Percentiles rank a stretch among this genome's conserved stretches.
phyloP scores from a whole-genome alignment of 2,329 filamentous ascomycete genomes.

The Fusarium sp. region DNA sequence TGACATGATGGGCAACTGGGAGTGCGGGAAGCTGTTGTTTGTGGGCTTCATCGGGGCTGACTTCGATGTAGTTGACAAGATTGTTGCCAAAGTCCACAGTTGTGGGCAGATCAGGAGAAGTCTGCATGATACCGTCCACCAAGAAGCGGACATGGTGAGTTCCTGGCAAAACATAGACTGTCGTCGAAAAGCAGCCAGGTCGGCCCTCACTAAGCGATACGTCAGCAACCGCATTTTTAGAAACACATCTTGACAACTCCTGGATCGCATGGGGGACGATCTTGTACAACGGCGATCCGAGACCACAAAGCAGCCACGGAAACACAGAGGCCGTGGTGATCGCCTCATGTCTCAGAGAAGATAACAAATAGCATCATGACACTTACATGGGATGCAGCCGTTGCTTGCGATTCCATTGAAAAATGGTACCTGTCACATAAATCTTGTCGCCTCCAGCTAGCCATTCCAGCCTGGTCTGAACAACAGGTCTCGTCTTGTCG shows the following conservation, averaged over 20 bases:
- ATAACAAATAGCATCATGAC: slow-evolving; percentile 2
- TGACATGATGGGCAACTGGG: slow-evolving; percentile 49
- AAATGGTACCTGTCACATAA: slow-evolving; percentile 97
- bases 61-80: slow-evolving; percentile 97
- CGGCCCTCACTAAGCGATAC: slow-evolving; percentile 59
- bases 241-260: slow-evolving; percentile 2
- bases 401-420: slow-evolving; percentile 96
- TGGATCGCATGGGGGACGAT: not conserved
- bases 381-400: slow-evolving; percentile 86
- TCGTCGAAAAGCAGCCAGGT: slow-evolving; percentile 76
- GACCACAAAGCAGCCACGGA: slow-evolving; percentile 41
- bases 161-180: slow-evolving; percentile 86
- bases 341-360: slow-evolving; percentile 39
- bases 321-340: slow-evolving; percentile 42
- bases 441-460: slow-evolving; percentile 84
- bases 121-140: slow-evolving; percentile 92
- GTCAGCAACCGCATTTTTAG: slow-evolving; percentile 30
- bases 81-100: slow-evolving; percentile 99
- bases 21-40: slow-evolving; percentile 46
- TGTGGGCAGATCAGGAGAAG: slow-evolving; percentile 86
- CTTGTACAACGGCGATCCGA: slow-evolving; percentile 39
- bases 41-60: slow-evolving; percentile 77
- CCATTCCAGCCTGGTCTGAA: slow-evolving; percentile 91
- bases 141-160: slow-evolving; percentile 98
- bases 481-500: slow-evolving; percentile 79